Evolutionary conservation across 768 basidiomycete genomes (phyloP).

Genomic region (Amanita rubescens): DNA sequence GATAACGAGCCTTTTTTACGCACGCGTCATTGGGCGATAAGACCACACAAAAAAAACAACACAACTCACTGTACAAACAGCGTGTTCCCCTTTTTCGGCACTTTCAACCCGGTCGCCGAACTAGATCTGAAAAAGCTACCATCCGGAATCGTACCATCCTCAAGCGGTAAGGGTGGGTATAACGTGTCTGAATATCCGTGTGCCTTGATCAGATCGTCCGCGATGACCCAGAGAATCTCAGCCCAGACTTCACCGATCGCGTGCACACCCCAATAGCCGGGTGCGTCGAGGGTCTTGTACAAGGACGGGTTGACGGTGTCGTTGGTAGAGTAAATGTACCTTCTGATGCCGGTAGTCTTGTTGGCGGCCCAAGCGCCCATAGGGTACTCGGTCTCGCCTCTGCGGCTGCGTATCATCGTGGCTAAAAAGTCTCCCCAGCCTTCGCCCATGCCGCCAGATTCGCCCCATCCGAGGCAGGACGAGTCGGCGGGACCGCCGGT

Average conservation of each 20-base stretch:
- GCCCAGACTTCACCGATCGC: conserved; percentile 97
- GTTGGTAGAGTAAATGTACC: conserved; percentile 72
- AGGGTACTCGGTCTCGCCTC: conserved; percentile 66
- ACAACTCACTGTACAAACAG: conserved; percentile 51
- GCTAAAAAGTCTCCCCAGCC: conserved; percentile 95
- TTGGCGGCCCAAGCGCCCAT: conserved; percentile 98
- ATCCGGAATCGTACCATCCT: conserved; percentile 53
- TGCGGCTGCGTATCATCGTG: conserved; percentile 75
- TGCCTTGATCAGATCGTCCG: conserved; percentile 67
- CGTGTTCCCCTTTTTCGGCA: conserved; percentile 92
- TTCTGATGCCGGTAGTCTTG: conserved; percentile 66
- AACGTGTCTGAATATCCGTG: conserved; percentile 75
- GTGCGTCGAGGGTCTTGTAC: conserved; percentile 92
- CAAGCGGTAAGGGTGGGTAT: conserved; percentile 70
- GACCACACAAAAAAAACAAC: conserved; percentile 20
- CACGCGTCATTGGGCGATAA: conserved; percentile 11
- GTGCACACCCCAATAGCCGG: conserved; percentile 91
- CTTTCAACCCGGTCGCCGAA: conserved; percentile 34
- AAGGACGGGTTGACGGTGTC: conserved; percentile 72
- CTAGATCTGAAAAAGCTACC: conserved; percentile 67
- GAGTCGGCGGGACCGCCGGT: conserved; percentile 93
- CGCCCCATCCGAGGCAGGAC: conserved; percentile 92
- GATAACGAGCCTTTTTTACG: conserved; percentile 53
- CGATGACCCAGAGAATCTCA: conserved; percentile 77
- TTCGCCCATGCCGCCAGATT: conserved; percentile 96